phyloP scores from a whole-genome alignment of 768 basidiomycete species.

The Tulasnella sp. region DNA sequence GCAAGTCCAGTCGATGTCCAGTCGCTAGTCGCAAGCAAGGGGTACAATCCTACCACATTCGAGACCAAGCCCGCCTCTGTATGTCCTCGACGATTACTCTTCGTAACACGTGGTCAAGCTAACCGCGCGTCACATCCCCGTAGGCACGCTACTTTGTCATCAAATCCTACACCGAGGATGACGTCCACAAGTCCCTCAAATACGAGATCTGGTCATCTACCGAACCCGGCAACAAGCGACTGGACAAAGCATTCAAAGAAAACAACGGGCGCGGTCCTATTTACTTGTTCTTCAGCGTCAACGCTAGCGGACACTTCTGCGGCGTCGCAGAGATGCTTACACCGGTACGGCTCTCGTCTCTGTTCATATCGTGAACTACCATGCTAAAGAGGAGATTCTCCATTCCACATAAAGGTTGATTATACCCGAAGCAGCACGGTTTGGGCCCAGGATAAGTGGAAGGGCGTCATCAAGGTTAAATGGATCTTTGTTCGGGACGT shows the following conservation, averaged over 20 bases:
- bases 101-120: slow-evolving; percentile 22
- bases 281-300: slow-evolving; percentile 98
- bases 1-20: slow-evolving; percentile 79
- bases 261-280: slow-evolving; percentile 88
- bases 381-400: background rate
- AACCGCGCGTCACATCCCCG: background rate
- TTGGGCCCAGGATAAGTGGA: slow-evolving; percentile 99
- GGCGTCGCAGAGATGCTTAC: slow-evolving; percentile 99
- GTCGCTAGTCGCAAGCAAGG: slow-evolving; percentile 77
- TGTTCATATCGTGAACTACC: slow-evolving; percentile 4
- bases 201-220: slow-evolving; percentile 99
- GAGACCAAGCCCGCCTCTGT: slow-evolving; percentile 77
- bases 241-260: slow-evolving; percentile 97
- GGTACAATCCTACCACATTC: slow-evolving; percentile 84
- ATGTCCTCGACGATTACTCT: slow-evolving; percentile 35
- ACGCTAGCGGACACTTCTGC: slow-evolving; percentile 95
- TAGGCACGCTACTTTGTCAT: slow-evolving; percentile 95
- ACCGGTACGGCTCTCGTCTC: slow-evolving; percentile 52
- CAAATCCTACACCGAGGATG: slow-evolving; percentile 98
- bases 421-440: slow-evolving; percentile 92
- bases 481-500: slow-evolving; percentile 98
- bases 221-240: slow-evolving; percentile 92
- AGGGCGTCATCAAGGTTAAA: slow-evolving; percentile 95
- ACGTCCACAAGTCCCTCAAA: slow-evolving; percentile 96
- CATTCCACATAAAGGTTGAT: slow-evolving; percentile 56